phyloP scores from a whole-genome alignment of 768 basidiomycete species.

The Amylocystis lapponica region DNA sequence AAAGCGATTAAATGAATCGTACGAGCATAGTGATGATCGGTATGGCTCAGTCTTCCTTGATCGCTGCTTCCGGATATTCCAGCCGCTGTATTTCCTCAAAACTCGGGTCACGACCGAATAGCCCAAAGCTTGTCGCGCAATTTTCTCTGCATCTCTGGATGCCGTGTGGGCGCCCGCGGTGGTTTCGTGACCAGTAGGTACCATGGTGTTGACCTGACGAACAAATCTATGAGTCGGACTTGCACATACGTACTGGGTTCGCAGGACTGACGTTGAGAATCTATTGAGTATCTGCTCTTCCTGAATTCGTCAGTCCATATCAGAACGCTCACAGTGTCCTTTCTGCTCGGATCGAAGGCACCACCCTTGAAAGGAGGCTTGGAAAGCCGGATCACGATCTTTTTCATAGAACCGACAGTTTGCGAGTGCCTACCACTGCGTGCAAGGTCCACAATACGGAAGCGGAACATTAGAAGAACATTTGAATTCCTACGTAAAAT shows the following conservation, averaged over 20 bases:
- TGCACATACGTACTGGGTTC: background rate
- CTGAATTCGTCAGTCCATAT: conserved; percentile 10
- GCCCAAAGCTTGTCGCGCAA: conserved; percentile 33
- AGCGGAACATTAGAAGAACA: no score
- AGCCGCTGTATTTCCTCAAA: conserved; percentile 35
- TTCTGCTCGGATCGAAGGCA: conserved; percentile 10
- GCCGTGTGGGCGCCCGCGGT: conserved; percentile 33
- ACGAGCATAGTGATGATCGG: no score
- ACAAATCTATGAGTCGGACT: background rate
- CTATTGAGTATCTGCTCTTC: conserved; percentile 11
- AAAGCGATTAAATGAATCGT: no score
- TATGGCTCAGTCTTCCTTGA: conserved; percentile 32
- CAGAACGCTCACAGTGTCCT: conserved; percentile 18
- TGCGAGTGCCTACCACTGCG: no score
- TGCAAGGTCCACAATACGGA: no score
- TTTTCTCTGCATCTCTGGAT: conserved; percentile 31
- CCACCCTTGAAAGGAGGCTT: conserved; percentile 15
- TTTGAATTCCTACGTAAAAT: no score
- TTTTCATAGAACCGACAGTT: no score
- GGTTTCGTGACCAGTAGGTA: conserved; percentile 39
- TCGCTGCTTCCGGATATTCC: conserved; percentile 36
- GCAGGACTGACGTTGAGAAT: conserved; percentile 18
- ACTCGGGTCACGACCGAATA: conserved; percentile 24
- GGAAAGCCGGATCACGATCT: conserved; percentile 20
- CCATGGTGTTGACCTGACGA: conserved; percentile 29